Evolutionary conservation across 2,329 filamentous ascomycete species (phyloP), one percentile per base, ranked within the genome.

Genomic region (Zymoseptoria passerinii): DNA sequence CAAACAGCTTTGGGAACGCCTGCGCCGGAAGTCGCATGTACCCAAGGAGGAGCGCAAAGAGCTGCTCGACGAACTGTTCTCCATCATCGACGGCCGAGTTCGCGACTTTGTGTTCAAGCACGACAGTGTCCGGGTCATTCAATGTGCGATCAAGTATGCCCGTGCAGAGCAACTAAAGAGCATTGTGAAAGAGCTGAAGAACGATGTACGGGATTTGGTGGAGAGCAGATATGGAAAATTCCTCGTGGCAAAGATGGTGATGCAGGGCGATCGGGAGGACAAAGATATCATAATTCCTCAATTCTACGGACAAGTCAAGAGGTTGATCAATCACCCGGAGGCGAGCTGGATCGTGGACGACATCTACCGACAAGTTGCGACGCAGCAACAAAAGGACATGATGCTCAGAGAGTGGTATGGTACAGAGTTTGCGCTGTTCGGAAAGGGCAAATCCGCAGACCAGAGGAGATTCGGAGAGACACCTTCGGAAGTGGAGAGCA

Each of bases 191-290:
- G 94, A 99, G 74, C 81, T 99, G 57, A 85, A 89, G 74, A 91
- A 92, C 18, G 87, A 87, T 65, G 96, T 95, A 73, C 83, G 85
- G 50, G 83, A 89, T 66, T 78, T 99, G 65, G 91, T 92, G 2
- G 92, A 97, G 79, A 95, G 92, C 77, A 89, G 88, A 74, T 99
- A 99, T 71, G 92, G 92, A 69, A 99, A 99, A 77, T 99, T 97
- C 74, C 75, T 99, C 69, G 90, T 99, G 61, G 94, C 90, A 66
- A 99, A 99, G 77, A 81, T 99, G 69, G 83, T 99, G 64, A 88
- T 95, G n/a, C 89, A 95, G 71, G 90, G 91, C 61, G 90, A 96
- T 71, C 79, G 84, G 48, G 89, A 92, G 74, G 90, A 95, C 63
- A 84, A 91, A 68, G 89, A 96, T 71, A 76, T 95, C 65, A 89